Evolutionary conservation across 1,284 basidiomycete species (phyloP).

Genomic region (Hemileia vastatrix): DNA sequence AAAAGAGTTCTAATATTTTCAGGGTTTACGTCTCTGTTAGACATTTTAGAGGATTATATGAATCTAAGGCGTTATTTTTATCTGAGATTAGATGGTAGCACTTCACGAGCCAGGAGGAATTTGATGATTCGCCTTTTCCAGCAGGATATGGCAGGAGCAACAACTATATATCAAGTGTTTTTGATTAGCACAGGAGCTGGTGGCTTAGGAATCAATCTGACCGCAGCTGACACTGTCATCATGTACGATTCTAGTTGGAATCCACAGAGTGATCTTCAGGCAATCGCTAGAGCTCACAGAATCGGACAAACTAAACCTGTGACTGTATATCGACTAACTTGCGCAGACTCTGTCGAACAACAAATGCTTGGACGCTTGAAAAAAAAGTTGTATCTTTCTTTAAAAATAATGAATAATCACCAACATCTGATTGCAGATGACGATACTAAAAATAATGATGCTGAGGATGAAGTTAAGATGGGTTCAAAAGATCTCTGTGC

Average conservation of each 20-base stretch:
- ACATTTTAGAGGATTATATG: constrained; percentile 32
- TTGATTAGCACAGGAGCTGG: constrained; percentile 32
- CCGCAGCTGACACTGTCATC: constrained; percentile 28
- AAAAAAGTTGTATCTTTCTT: constrained; percentile 56
- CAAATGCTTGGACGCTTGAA: constrained; percentile 58
- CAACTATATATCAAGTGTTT: constrained; percentile 24
- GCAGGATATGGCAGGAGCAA: constrained; percentile 44
- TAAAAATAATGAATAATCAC: constrained; percentile 52
- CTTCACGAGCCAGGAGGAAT: constrained; percentile 50
- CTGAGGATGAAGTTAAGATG: constrained; percentile 2
- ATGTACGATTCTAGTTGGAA: constrained; percentile 30
- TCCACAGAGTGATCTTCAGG: constrained; percentile 31
- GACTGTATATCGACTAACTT: constrained; percentile 30
- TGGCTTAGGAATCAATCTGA: constrained; percentile 41
- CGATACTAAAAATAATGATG: constrained; percentile 36
- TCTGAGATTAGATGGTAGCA: constrained; percentile 30
- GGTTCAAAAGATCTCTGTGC: constrained; percentile 8
- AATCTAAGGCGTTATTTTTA: constrained; percentile 25
- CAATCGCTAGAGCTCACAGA: constrained; percentile 32
- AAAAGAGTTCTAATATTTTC: constrained; percentile 33
- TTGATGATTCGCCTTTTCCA: constrained; percentile 58
- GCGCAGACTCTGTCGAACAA: constrained; percentile 53
- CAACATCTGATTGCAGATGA: constrained; percentile 49
- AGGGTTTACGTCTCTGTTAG: constrained; percentile 50
- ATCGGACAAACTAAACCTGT: constrained; percentile 32